Evolutionary conservation across 441 rosid genomes (phyloP), one percentile per base, ranked within the genome.

Genomic region (Populus hybrid): DNA sequence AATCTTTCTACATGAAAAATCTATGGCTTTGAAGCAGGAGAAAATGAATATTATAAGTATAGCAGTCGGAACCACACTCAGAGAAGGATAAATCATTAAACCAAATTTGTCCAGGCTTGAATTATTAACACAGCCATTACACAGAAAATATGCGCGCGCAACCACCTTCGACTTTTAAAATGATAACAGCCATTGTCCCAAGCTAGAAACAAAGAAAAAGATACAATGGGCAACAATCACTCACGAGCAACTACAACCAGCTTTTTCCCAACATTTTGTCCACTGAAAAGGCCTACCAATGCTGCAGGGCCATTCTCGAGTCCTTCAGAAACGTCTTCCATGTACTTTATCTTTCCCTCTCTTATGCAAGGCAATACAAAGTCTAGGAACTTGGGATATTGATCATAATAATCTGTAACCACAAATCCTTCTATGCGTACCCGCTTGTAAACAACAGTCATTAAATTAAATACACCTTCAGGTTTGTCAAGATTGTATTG

Each of bases 261-360:
- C 73, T 87, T 87, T 50, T 87, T 87, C 5, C 90, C 90, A 0
- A 85, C 71, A 63, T 87, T 88, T 57, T 73, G 79, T 19, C 89
- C 90, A 74, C 75, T 79, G 65, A 88, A 87, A 38, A 88, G 79
- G 12, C 90, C 86, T 0, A 85, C 74, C 1, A 88, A 80, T 3
- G 86, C 88, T n/a, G 82, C 78, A 14, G 88, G 85, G 7, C 78
- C 86, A 64, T 64, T 79, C 71, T 87, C 89, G 9, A 89, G 84
- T 32, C 89, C 87, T 59, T 85, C 86, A 6, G 85, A 83, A 14
- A 84, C 35, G 70, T 86, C 89, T 75, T 89, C 91, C 9, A 87
- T 74, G 30, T 86, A 87, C 9, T 66, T 71, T 18, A 89, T 71
- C 76, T 84, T 85, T 9, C 80, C 84, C 38, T 85, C 85, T 70